Base-by-base conservation (phyloP, 495 filamentous ascomycete genomes). In the Rostrohypoxylon terebratum region DNA sequence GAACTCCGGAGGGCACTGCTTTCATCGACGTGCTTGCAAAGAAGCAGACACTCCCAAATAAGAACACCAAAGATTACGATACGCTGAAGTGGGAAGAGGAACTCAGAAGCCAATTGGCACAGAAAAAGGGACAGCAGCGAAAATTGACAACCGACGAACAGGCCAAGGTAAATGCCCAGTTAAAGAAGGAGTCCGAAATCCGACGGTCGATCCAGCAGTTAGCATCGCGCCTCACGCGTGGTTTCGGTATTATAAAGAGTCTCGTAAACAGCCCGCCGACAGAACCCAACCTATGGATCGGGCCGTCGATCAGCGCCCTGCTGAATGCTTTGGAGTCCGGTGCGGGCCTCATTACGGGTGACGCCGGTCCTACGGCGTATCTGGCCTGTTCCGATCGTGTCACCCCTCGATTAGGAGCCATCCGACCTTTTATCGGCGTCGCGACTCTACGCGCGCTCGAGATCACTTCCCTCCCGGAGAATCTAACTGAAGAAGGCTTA, bases 61-160 rank as follows among this genome's bases (percentile, higher is more conserved):
- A 93, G 79, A 97, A 91, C 72, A 89, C 76, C 61, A 97, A 93
- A 78, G 96, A 98, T 77, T 97, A 97, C 68, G 92, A 98, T 74
- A 97, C 93, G 0, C 76, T 97, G 55, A 98, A 97, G 81, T 99
- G 96, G 96, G 96, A 99, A 79, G 90, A 92, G 74, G 96, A 98
- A 63, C 86, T 98, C n/a, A 83, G 94, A 53, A 87, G 88, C 36
- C 94, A 98, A 74, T 82, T 99, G 44, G 94, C 93, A 21, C 84
- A 92, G 72, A 99, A 98, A 84, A 96, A 94, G 81, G 96, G 96
- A 2, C 88, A 92, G 42, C 90, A 94, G 72, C 94, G 92, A 83
- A 98, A 98, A 80, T 88, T 98, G 34, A 95, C 92, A 0, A 80
- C 91, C 0, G 94, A 97, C 38, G 95, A 99, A 74, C 91, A 90